Evolutionary conservation across 495 filamentous ascomycete genomes (phyloP).

Genomic region (Penicilliopsis zonata): DNA sequence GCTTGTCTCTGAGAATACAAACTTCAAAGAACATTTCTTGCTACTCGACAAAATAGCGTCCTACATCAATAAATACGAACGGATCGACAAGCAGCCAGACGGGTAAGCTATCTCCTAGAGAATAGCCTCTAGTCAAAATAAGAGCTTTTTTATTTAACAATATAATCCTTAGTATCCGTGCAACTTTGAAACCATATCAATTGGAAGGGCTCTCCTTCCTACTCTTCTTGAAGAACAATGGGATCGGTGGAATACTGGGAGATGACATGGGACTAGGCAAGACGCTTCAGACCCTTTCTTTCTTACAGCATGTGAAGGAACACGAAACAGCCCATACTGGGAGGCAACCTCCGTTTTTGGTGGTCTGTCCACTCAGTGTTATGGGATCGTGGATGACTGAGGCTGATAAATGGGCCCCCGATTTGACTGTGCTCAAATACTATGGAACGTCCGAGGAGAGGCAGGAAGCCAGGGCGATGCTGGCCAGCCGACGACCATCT

Average conservation of each 20-base stretch:
- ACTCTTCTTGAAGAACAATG: constrained; percentile 44
- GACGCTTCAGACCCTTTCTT: constrained; percentile 45
- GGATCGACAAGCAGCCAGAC: constrained; percentile 34
- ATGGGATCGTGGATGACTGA: constrained; percentile 46
- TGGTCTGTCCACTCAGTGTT: constrained; percentile 48
- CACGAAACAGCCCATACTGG: constrained; percentile 8
- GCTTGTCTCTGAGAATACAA: background rate
- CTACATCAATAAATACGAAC: constrained; percentile 22
- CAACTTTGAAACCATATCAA: constrained; percentile 52
- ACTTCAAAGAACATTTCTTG: background rate
- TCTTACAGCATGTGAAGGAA: constrained; percentile 41
- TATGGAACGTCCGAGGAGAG: constrained; percentile 41
- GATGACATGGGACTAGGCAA: constrained; percentile 59
- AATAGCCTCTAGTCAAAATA: constrained; percentile 2
- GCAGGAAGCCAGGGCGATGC: background rate
- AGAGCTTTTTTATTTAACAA: too few species aligned
- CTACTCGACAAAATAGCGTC: background rate
- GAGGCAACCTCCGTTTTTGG: constrained; percentile 40
- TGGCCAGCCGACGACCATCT: background rate
- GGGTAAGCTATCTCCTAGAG: constrained; percentile 17
- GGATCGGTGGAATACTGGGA: constrained; percentile 43
- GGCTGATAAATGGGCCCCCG: constrained; percentile 44
- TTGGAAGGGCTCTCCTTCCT: constrained; percentile 50
- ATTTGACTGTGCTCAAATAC: constrained; percentile 41
- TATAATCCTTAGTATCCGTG: constrained; percentile 28